These are phyloP conservation scores for Carex sylvatica DNA, from an alignment of 202 grass and related monocot genomes.

Conservation along the genomic window DNA sequence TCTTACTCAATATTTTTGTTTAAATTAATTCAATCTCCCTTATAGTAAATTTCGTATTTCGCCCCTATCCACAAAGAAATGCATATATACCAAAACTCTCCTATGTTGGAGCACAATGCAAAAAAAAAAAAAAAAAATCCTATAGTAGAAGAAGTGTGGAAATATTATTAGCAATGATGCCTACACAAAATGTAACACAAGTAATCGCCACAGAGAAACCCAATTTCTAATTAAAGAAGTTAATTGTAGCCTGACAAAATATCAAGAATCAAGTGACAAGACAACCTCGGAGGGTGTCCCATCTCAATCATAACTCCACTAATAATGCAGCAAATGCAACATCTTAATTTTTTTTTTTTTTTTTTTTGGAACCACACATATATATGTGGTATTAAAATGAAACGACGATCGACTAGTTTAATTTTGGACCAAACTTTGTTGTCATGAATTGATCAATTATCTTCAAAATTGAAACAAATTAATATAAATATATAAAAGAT, in stretches of 20 bases:
- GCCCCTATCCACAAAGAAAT: too few species aligned
- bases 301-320: conserved; percentile 46
- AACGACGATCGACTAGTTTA: neutral
- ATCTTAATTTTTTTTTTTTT: neutral
- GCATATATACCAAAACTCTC: neutral
- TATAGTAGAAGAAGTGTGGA: neutral
- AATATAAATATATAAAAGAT: neutral
- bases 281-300: conserved; percentile 44
- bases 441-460: neutral
- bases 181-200: neutral
- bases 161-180: neutral
- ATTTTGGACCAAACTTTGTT: conserved; percentile 1
- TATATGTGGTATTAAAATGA: conserved; percentile 24
- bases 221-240: neutral
- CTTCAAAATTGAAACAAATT: neutral
- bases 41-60: too few species aligned
- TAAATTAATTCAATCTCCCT: too few species aligned
- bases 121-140: neutral
- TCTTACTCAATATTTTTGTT: too few species aligned
- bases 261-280: conserved; percentile 14
- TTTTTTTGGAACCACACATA: neutral
- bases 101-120: neutral
- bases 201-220: neutral
- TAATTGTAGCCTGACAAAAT: conserved; percentile 24
- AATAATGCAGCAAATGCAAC: conserved; percentile 4